These are phyloP conservation scores for Aspergillus quadricinctus DNA, from an alignment of 2,329 filamentous ascomycete genomes.

Conservation along the genomic window DNA sequence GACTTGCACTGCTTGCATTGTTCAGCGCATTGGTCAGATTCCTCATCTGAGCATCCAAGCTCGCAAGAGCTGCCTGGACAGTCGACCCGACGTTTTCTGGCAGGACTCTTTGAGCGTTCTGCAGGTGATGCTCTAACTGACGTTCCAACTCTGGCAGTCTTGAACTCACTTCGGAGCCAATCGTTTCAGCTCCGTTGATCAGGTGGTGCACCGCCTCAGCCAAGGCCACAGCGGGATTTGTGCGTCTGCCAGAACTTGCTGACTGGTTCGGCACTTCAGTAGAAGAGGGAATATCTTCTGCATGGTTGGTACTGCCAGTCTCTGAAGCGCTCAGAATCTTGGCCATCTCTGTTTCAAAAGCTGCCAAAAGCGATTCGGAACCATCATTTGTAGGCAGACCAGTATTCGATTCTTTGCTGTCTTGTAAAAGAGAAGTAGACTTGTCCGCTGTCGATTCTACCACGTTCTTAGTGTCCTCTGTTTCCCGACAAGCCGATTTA, in stretches of 20 bases:
- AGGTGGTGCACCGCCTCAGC: slow-evolving; percentile 31
- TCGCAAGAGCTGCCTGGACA: slow-evolving; percentile 32
- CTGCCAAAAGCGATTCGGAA: slow-evolving; percentile 31
- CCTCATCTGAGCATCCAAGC: slow-evolving; percentile 35
- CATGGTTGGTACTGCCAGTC: slow-evolving; percentile 3
- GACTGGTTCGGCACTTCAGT: slow-evolving; percentile 8
- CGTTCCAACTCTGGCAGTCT: slow-evolving; percentile 37
- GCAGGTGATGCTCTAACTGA: slow-evolving; percentile 34
- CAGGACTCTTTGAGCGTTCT: slow-evolving; percentile 31
- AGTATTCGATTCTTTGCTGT: not conserved
- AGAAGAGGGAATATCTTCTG: slow-evolving; percentile 10
- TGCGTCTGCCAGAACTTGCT: slow-evolving; percentile 10
- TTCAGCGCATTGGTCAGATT: slow-evolving; percentile 34
- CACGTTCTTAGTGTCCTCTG: not conserved
- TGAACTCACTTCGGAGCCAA: slow-evolving; percentile 34
- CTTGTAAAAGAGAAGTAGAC: not conserved
- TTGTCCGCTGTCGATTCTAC: not conserved
- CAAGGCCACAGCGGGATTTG: slow-evolving; percentile 28
- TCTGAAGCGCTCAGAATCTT: slow-evolving; percentile 26
- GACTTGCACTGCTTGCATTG: slow-evolving; percentile 32
- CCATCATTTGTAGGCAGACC: slow-evolving; percentile 15
- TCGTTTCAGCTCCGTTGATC: slow-evolving; percentile 29
- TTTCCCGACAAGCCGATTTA: slow-evolving; percentile 1
- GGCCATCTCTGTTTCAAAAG: slow-evolving; percentile 38
- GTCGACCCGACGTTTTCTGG: slow-evolving; percentile 34